Base-by-base conservation (phyloP, 2,329 filamentous ascomycete genomes). In the Elsinoe batatas region DNA sequence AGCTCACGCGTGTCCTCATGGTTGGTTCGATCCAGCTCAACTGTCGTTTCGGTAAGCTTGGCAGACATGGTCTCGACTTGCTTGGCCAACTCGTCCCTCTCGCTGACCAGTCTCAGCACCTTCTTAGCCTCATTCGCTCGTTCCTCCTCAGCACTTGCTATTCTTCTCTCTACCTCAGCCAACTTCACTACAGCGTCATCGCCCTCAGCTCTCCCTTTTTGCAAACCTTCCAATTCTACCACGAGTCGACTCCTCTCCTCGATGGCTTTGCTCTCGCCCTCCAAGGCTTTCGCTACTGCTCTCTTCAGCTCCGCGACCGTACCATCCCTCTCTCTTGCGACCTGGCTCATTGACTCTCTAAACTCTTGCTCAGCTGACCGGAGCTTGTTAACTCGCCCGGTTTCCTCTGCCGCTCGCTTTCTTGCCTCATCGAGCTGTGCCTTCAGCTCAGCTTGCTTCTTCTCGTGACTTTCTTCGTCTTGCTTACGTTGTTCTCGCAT, bases 21-120 rank as follows among this genome's bases (percentile, higher is more conserved):
- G 37, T 58, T 56, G n/a, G 54, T 38, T 37, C 56, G 53, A 22
- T 58, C 58, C 44, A 60, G 47, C 46, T 60, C 56, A 42, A 60
- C 44, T 11, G 47, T 38, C 38, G 54, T 35, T 32, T 56, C 54
- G 7, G 57, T 55, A 42, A 59, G 10, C 18, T 36, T 32, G 6
- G 40, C 46, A 15, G 56, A 26, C 42, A 59, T 18, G 5, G 11
- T 46, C 17, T 59, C 56, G n/a, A 55, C 53, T 13, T 58, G 53
- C 11, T 54, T 55, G 6, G 36, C 40, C 40, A 43, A 46, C 38
- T 59, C 58, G 36, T 59, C 58, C 17, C 49, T 57, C 13, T 56
- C 53, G 12, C 32, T 26, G 12, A 37, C 47, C 10, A 51, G 12
- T 17, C 30, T 36, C 47, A 38, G n/a, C 33, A 51, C 32, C 47